These are phyloP conservation scores for Mycena belliarum DNA, from an alignment of 768 basidiomycete species.

Conservation along the genomic window DNA sequence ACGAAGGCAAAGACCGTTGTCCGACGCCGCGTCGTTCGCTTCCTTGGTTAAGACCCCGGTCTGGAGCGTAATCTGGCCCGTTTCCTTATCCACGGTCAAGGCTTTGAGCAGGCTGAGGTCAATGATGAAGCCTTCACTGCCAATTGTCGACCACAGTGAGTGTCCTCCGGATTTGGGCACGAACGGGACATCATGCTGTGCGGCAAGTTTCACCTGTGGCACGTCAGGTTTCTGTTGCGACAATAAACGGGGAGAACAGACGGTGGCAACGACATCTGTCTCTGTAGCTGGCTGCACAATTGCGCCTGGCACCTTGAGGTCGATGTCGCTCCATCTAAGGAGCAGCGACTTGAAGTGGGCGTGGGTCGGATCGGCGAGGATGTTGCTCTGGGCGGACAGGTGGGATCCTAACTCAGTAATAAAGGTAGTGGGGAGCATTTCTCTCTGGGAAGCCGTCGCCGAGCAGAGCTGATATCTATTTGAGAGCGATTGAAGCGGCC, in stretches of 20 bases:
- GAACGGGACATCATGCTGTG: not conserved
- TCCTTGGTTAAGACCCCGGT: not conserved
- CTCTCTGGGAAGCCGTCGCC: no score
- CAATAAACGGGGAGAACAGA: no score
- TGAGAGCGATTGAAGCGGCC: no score
- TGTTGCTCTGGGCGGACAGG: no score
- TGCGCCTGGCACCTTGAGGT: not conserved
- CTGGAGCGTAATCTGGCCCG: not conserved
- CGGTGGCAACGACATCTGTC: not conserved
- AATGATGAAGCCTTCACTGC: conserved; percentile 1
- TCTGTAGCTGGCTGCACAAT: not conserved
- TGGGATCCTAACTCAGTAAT: no score
- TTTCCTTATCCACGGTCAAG: not conserved
- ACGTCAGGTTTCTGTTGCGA: not conserved
- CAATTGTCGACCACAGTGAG: not conserved
- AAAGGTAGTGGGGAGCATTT: no score
- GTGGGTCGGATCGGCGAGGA: no score
- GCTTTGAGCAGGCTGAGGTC: not conserved
- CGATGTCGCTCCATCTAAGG: not conserved
- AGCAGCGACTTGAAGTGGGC: not conserved
- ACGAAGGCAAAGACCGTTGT: conserved; percentile 3
- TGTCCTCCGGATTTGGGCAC: conserved; percentile 1
- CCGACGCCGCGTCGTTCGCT: not conserved
- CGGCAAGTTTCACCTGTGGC: not conserved
- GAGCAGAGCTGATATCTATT: no score